Base-by-base conservation (phyloP, 352 stramenopile species). In the Globisporangium okanoganense region DNA sequence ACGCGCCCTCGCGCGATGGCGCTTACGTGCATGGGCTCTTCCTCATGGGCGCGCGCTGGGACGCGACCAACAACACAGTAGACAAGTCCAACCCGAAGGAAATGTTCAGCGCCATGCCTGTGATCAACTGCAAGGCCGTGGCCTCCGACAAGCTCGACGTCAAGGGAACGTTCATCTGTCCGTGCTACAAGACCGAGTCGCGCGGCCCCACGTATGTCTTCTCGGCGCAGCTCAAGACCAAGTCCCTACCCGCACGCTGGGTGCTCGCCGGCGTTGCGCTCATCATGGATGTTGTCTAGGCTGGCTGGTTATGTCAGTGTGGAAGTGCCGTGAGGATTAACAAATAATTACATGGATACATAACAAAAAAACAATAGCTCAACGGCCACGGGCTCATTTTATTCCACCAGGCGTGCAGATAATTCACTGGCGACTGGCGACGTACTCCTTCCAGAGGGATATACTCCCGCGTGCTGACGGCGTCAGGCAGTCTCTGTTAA, bases 51-150 rank as follows among this genome's bases (percentile, higher is more conserved):
- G 97, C 94, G 51, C 88, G 96, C 13, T 99, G 95, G 93, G 94
- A 99, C 62, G 70, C 85, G 27, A 88, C 77, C 51, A 95, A 95
- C 62, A 85, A 86, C 65, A 96, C 88, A 22, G 90, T 99, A 43
- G 94, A 98, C 64, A 97, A 96, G 35, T 98, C 87, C 20, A 84
- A 95, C 56, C 97, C 97, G 14, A 99, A 99, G 71, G 97, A 99
- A 70, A 99, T 99, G 94, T 99, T 98, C 66, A 98, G 82, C 41
- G 58, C 81, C 24, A 98, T 99, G 94, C 97, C 97, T 22, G 88
- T 99, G 52, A 98, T 99, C 70, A 98, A 99, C 72, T 97, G 98
- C 68, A 98, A 97, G 68, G 97, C 96, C 29, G 92, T 99, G 13
- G 87, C 92, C 0, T 73, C 87, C 6, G 96, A 99, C 66, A 98